These are phyloP conservation scores for Nicotiana sylvestris DNA, from an alignment of 257 asterid genomes.

Conservation along the genomic window DNA sequence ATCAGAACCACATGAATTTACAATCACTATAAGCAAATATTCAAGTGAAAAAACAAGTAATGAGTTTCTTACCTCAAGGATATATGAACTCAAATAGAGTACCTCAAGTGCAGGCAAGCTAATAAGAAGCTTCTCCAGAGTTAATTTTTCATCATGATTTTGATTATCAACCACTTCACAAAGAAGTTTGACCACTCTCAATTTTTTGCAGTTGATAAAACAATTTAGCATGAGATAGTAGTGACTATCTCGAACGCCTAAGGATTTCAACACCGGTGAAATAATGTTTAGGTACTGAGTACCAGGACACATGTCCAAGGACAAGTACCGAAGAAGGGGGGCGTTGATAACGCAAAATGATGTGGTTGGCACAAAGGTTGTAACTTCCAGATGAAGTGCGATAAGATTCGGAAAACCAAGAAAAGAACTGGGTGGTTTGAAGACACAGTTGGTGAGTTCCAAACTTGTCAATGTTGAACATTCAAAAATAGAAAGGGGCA, in stretches of 20 bases:
- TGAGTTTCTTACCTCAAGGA: too few species aligned
- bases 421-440: not conserved
- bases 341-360: not conserved
- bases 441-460: not conserved
- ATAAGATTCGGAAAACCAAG: not conserved
- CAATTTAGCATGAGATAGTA: not conserved
- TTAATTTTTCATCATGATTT: too few species aligned
- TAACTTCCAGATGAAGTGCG: not conserved
- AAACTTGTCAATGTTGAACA: not conserved
- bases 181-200: not conserved
- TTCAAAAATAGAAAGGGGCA: not conserved
- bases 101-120: too few species aligned
- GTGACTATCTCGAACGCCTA: too few species aligned
- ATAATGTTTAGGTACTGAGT: not conserved
- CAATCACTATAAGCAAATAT: too few species aligned
- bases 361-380: not conserved
- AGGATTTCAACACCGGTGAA: too few species aligned
- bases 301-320: not conserved
- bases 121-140: too few species aligned
- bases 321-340: not conserved
- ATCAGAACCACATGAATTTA: too few species aligned
- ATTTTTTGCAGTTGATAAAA: not conserved
- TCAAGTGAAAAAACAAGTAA: too few species aligned
- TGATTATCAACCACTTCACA: too few species aligned
- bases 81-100: too few species aligned